These are phyloP conservation scores for Suhomyces terraborum DNA, from an alignment of 1,139 yeast species.

Conservation along the genomic window DNA sequence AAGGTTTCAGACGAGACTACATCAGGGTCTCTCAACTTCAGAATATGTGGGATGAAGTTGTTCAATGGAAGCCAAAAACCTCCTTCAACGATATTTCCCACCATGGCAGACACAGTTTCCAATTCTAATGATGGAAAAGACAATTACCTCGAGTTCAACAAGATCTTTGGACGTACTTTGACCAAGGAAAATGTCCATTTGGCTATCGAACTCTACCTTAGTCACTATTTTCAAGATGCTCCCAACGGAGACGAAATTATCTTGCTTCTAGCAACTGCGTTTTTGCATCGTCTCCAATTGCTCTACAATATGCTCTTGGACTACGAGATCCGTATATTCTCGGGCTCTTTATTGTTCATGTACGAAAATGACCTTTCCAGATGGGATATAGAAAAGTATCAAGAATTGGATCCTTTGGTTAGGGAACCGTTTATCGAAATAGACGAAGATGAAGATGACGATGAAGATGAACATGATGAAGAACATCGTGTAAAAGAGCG, in stretches of 20 bases:
- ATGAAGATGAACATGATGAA: constrained; percentile 15
- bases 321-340: constrained; percentile 65
- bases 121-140: constrained; percentile 22
- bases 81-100: constrained; percentile 15
- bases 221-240: constrained; percentile 20
- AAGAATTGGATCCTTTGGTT: constrained; percentile 43
- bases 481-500: constrained; percentile 16
- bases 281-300: constrained; percentile 59
- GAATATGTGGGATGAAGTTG: constrained; percentile 89
- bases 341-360: constrained; percentile 73
- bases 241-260: constrained; percentile 17
- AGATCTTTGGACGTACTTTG: constrained; percentile 69
- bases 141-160: constrained; percentile 57
- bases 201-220: constrained; percentile 58
- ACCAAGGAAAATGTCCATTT: constrained; percentile 42
- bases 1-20: constrained; percentile 73
- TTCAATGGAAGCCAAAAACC: constrained; percentile 23
- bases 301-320: constrained; percentile 64
- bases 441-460: constrained; percentile 36
- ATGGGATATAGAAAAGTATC: constrained; percentile 43
- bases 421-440: constrained; percentile 23
- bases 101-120: constrained; percentile 18
- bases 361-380: constrained; percentile 65
- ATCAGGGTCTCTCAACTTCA: constrained; percentile 69
- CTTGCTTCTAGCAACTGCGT: constrained; percentile 35